Evolutionary conservation across 306 rosid genomes (phyloP).

Genomic region (Castanospermum australe): DNA sequence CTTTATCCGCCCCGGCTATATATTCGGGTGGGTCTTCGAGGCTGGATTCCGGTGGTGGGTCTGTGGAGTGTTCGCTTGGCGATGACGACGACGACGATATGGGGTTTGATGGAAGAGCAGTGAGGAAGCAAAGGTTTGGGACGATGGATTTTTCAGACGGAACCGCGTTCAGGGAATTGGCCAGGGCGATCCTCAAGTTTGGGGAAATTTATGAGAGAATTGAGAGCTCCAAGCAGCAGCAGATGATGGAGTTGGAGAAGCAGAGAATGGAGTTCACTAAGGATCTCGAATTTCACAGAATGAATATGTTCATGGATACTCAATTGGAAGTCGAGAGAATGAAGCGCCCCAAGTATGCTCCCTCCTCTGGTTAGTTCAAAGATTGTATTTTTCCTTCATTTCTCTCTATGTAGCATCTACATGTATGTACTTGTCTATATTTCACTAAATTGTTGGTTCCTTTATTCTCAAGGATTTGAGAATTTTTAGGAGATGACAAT

Average conservation of each 20-base stretch:
- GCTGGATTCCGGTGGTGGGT: not conserved
- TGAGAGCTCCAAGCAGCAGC: conserved; percentile 46
- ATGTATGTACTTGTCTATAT: not conserved
- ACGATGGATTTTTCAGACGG: conserved; percentile 25
- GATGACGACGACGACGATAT: not conserved
- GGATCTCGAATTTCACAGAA: conserved; percentile 49
- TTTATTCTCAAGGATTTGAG: not conserved
- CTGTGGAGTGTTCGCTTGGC: conserved; percentile 20
- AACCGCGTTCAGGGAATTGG: conserved; percentile 45
- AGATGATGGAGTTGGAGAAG: conserved; percentile 51
- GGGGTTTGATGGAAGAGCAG: not conserved
- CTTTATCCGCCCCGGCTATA: not conserved
- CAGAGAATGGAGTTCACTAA: conserved; percentile 53
- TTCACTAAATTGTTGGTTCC: not conserved
- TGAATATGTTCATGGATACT: conserved; percentile 52
- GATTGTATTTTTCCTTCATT: not conserved
- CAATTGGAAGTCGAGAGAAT: conserved; percentile 45
- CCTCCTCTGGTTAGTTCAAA: not conserved
- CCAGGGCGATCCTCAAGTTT: conserved; percentile 45
- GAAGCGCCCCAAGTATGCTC: conserved; percentile 32
- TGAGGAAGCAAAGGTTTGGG: conserved; percentile 30
- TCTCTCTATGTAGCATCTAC: not conserved
- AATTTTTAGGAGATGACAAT: not conserved
- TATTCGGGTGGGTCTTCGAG: conserved; percentile 2
- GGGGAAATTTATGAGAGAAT: conserved; percentile 52